Percentiles rank a stretch among this genome's conserved stretches.
phyloP scores from a whole-genome alignment of 2,329 filamentous ascomycete species.

The Aureobasidium melanogenum region DNA sequence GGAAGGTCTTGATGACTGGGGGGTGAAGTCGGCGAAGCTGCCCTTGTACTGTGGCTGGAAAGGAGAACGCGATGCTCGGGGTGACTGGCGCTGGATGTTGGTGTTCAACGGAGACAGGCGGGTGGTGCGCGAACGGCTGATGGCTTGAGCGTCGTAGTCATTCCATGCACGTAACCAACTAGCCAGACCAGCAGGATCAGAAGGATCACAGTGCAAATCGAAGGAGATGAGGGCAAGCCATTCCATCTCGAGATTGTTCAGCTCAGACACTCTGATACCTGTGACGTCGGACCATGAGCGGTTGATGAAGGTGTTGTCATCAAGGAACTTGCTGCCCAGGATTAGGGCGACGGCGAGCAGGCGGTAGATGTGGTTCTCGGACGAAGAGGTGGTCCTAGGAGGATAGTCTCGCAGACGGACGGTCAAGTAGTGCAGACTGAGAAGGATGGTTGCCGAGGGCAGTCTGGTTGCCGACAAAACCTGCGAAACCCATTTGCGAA shows the following conservation, averaged over 20 bases:
- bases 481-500: conserved; percentile 85
- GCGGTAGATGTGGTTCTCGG: conserved; percentile 69
- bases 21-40: conserved; percentile 18
- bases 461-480: conserved; percentile 84
- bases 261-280: conserved; percentile 72
- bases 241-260: conserved; percentile 78
- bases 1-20: conserved; percentile 20
- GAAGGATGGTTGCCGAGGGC: conserved; percentile 81
- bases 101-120: conserved; percentile 56
- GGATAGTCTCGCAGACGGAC: conserved; percentile 53
- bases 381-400: conserved; percentile 29
- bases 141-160: conserved; percentile 47
- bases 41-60: conserved; percentile 27
- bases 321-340: conserved; percentile 88
- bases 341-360: conserved; percentile 78
- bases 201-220: conserved; percentile 77
- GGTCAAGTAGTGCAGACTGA: conserved; percentile 83
- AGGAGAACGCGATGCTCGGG: conserved; percentile 36
- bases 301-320: conserved; percentile 97
- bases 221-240: conserved; percentile 79
- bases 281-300: conserved; percentile 94
- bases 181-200: conserved; percentile 62
- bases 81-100: conserved; percentile 46
- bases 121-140: conserved; percentile 29
- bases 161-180: conserved; percentile 60